Percentiles rank a stretch among this genome's conserved stretches.
These are phyloP conservation scores for Colletotrichum eremochloae DNA, from an alignment of 2,329 filamentous ascomycete species.

Conservation along the genomic window DNA sequence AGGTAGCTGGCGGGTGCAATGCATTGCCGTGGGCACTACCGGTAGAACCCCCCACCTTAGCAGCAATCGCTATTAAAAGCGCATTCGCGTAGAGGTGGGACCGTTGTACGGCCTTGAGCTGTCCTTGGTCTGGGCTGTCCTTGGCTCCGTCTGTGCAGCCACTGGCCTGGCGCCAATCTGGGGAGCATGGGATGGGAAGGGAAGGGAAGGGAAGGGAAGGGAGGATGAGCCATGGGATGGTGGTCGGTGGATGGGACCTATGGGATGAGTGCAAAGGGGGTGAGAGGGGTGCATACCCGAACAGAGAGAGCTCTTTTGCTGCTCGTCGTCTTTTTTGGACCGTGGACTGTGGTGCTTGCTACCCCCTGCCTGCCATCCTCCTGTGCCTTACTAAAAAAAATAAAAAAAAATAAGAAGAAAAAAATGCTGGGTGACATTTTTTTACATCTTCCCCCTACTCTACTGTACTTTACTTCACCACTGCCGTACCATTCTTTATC, in stretches of 20 bases:
- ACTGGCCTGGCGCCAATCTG: constrained; percentile 41
- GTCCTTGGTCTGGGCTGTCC: constrained; percentile 38
- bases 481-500: constrained; percentile 21
- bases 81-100: constrained; percentile 31
- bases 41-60: background rate
- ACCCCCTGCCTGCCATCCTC: constrained; percentile 39
- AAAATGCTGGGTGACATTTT: constrained; percentile 42
- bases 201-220: background rate
- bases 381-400: constrained; percentile 31
- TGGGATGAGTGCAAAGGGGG: background rate
- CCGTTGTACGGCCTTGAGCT: constrained; percentile 36
- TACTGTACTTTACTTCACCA: constrained; percentile 32
- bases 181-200: constrained; percentile 30
- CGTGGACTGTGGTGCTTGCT: constrained; percentile 25
- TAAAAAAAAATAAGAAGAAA: constrained; percentile 39
- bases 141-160: constrained; percentile 42
- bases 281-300: too few species aligned
- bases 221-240: background rate
- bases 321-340: constrained; percentile 32
- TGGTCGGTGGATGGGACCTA: background rate
- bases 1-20: background rate
- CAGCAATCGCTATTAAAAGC: constrained; percentile 15
- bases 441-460: constrained; percentile 42
- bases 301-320: constrained; percentile 2
- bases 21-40: background rate